Base-by-base conservation (phyloP, 2,329 filamentous ascomycete genomes). In the Achaetomium macrosporum region DNA sequence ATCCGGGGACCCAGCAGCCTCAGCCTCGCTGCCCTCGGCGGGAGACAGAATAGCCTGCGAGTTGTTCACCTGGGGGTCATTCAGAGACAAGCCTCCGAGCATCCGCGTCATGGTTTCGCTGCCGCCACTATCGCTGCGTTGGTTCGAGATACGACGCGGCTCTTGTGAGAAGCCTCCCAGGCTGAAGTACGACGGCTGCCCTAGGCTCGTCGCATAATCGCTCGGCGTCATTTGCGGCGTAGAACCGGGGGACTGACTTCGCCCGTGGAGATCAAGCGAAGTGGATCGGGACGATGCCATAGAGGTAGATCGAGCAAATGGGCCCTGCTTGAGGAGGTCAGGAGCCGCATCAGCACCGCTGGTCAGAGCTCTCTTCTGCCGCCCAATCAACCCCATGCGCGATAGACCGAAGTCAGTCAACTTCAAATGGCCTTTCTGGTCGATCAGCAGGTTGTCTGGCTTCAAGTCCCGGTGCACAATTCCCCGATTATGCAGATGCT, bases 391-490 rank as follows among this genome's bases (percentile, higher is more conserved):
- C 66, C 93, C 95, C 92, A 99, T 97, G 29, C 93, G 85, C 12
- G 93, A 99, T 25, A 99, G 76, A 56, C 93, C 93, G 73, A 99
- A 99, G 68, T 99, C 93, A 1, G 95, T 99, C 63, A 99, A 76
- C 71, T 99, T 99, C 53, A 99, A 74, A 71, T 99, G 93, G 2
- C 93, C 93, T 64, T 90, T 96, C 63, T 95, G 90, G 66, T 99
- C 95, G 62, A 99, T 99, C 48, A 99, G 79, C 31, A 99, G 79
- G 66, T 99, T 99, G 68, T 99, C 93, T 1, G 93, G 93, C 70
- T 99, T 99, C 56, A 99, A 72, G 66, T 99, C 93, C 64, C 93
- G 87, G 71, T 99, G 95, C 42, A 99, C 92, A 66, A 99, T 96
- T 55, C 92, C 90, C 54, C 92, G 83, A 66, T 85, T 89, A 71